These are phyloP conservation scores for Ceratorhiza oryzae-sativae DNA, from an alignment of 1,284 basidiomycete species.

Conservation along the genomic window DNA sequence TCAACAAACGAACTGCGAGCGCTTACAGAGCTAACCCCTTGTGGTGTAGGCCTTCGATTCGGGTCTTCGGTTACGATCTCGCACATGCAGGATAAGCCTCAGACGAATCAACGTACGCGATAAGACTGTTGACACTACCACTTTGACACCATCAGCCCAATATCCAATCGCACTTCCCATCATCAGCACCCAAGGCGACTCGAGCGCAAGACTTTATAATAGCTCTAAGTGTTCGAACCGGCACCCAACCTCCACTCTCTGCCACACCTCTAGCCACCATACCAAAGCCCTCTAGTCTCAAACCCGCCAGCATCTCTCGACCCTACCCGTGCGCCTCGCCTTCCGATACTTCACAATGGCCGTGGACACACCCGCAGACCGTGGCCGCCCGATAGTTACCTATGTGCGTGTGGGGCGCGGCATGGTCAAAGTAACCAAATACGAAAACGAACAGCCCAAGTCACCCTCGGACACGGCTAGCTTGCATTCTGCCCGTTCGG, in stretches of 20 bases:
- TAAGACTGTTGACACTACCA: constrained; percentile 9
- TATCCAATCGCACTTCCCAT: constrained; percentile 2
- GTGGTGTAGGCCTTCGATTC: constrained; percentile 18
- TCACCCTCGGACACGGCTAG: constrained; percentile 30
- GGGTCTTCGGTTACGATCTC: constrained; percentile 29
- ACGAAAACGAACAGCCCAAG: constrained; percentile 38
- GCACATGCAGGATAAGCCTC: constrained; percentile 29
- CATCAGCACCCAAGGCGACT: constrained; percentile 5
- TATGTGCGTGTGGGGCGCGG: constrained; percentile 36
- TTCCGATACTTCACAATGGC: constrained; percentile 6
- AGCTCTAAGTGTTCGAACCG: not conserved
- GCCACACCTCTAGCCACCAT: no score
- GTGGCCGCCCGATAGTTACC: constrained; percentile 31
- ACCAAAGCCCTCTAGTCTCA: not conserved
- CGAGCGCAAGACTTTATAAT: constrained; percentile 14
- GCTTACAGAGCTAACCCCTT: constrained; percentile 22
- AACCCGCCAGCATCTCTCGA: not conserved
- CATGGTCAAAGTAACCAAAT: constrained; percentile 39
- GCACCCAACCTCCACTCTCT: no score
- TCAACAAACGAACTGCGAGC: constrained; percentile 14
- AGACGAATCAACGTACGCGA: constrained; percentile 34
- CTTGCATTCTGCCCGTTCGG: constrained; percentile 6
- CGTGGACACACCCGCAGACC: constrained; percentile 19
- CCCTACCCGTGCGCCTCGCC: constrained; percentile 1
- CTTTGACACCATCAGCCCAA: constrained; percentile 6